Base-by-base conservation (phyloP, 1,284 basidiomycete genomes). In the Cystobasidium sp. region DNA sequence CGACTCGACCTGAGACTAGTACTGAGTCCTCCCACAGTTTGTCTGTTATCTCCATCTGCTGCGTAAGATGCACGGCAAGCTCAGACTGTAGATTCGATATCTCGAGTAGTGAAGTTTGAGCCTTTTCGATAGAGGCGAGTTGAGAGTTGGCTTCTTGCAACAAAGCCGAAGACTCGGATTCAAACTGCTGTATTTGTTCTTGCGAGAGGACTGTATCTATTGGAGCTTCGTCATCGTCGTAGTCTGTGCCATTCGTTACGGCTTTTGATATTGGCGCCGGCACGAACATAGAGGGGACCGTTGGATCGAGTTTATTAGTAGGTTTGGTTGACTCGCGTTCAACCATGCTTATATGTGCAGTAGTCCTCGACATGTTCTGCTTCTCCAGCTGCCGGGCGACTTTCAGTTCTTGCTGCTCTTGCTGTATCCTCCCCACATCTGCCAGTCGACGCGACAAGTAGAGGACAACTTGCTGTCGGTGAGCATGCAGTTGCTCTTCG, bases 71-170 rank as follows among this genome's bases (percentile, higher is more conserved):
- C 18, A 88, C 86, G 71, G 94, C 88, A 77, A 97, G 86, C 82
- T 95, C 91, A 84, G 91, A 90, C 84, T 97, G 93, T 75, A 97
- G 84, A 58, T 91, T 88, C 80, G 91, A 92, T 80, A 97, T 97
- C 81, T 95, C 94, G 84, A 92, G 86, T 75, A 96, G 83, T 55
- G 91, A 88, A 59, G 90, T 88, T 81, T 96, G 94, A 22, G 94
- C 94, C 81, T 91, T 89, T 81, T 94, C 91, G 64, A 96, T 90
- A 6, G 91, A 89, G 77, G 89, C 90, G 31, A 96, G 85, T 16
- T 91, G 91, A 78, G 92, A 88, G 81, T 94, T 91, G 39, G 92
- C 90, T 56, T 87, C 87, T 77, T 89, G 88, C 69, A 96, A 83
- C 69, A 96, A 89, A 76, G 88, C 88, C 43, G 92, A 91, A 78